Conservation (phyloP, 1,284 basidiomycete genomes). For the Chalciporus sp. region DNA sequence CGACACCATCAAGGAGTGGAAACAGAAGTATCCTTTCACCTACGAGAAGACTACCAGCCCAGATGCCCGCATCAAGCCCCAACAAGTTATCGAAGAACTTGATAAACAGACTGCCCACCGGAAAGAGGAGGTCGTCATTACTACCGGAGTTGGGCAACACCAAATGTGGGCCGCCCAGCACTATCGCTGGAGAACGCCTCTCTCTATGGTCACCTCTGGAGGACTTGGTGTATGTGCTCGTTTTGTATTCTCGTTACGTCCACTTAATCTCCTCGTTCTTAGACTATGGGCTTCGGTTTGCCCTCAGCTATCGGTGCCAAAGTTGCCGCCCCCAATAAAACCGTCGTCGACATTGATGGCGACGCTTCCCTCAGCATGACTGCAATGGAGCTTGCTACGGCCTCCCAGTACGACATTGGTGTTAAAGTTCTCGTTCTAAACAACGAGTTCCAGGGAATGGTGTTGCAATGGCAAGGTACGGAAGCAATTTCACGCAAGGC, state of each 20-base stretch:
- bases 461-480: slow-evolving; percentile 95
- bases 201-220: slow-evolving; percentile 94
- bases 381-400: slow-evolving; percentile 97
- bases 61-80: slow-evolving; percentile 87
- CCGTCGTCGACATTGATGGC: slow-evolving; percentile 95
- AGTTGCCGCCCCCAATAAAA: slow-evolving; percentile 92
- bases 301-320: slow-evolving; percentile 96
- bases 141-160: slow-evolving; percentile 98
- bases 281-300: slow-evolving; percentile 98
- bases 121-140: slow-evolving; percentile 88
- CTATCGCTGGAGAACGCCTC: slow-evolving; percentile 88
- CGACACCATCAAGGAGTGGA: slow-evolving; percentile 82
- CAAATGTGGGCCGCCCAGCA: slow-evolving; percentile 99
- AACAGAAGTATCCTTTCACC: slow-evolving; percentile 88
- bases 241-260: not conserved
- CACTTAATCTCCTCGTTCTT: slow-evolving; percentile 13
- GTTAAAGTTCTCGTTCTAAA: slow-evolving; percentile 91
- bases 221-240: slow-evolving; percentile 79
- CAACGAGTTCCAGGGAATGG: slow-evolving; percentile 99
- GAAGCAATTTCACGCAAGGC: not conserved
- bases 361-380: slow-evolving; percentile 99
- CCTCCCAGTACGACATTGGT: slow-evolving; percentile 88
- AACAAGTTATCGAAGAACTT: slow-evolving; percentile 94
- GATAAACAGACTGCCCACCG: slow-evolving; percentile 72
- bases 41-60: slow-evolving; percentile 65